A percentile compares a stretch with the other conserved stretches of the same genome.
Conservation (phyloP, 257 asterid species). For the Fraxinus cuspidata region DNA sequence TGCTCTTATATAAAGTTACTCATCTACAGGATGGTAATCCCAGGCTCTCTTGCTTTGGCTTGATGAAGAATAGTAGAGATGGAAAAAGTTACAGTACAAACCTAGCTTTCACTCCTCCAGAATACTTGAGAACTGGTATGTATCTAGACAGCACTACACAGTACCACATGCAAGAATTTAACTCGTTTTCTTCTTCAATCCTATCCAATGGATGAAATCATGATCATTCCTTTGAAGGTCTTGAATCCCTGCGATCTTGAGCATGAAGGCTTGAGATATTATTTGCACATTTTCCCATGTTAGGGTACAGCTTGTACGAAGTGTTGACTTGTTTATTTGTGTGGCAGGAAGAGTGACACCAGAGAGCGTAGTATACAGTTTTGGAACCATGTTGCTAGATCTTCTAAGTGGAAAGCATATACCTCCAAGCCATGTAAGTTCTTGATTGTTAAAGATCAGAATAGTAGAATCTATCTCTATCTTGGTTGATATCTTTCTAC, state of each 20-base stretch:
- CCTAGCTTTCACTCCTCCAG: conserved; percentile 59
- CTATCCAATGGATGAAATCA: background rate
- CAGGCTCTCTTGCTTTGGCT: conserved; percentile 57
- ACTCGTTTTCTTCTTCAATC: background rate
- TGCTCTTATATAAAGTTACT: background rate
- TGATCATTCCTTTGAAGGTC: background rate
- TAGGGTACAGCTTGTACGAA: background rate
- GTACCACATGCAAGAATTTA: background rate
- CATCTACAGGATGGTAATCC: conserved; percentile 51
- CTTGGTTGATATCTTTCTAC: background rate
- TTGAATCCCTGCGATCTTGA: background rate
- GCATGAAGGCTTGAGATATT: background rate
- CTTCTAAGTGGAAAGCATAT: conserved; percentile 60
- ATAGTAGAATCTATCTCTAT: conserved; percentile 11
- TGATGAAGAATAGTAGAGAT: conserved; percentile 60
- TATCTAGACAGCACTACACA: background rate
- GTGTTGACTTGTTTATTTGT: background rate
- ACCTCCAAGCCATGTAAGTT: conserved; percentile 59
- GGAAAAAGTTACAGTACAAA: conserved; percentile 59
- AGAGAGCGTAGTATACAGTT: conserved; percentile 58
- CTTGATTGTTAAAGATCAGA: background rate
- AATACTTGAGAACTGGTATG: conserved; percentile 51
- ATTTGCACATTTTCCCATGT: background rate
- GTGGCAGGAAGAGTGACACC: conserved; percentile 54
- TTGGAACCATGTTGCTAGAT: conserved; percentile 58